Evolutionary conservation across 75 land plant species (phyloP).

Genomic region (Pinus albicaulis): DNA sequence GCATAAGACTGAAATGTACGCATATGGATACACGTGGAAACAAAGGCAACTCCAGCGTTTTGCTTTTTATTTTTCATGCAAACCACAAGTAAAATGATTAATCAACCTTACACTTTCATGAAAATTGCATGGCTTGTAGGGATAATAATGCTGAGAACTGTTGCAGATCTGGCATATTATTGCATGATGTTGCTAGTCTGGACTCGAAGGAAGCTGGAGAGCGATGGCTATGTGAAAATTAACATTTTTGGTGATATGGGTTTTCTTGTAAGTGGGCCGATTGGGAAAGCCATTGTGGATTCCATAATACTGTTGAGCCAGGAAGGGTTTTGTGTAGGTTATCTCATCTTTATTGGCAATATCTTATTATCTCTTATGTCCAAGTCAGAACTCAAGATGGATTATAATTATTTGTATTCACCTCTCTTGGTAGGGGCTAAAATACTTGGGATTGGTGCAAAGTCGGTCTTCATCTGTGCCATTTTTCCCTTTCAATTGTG

Average conservation of each 20-base stretch:
- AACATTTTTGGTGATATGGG: slow-evolving; percentile 86
- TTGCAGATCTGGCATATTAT: slow-evolving; percentile 61
- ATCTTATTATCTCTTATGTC: slow-evolving; percentile 48
- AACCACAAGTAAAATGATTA: too few relatives aligned
- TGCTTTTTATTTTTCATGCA: too few relatives aligned
- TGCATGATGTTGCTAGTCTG: slow-evolving; percentile 87
- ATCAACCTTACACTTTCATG: slow-evolving; percentile 91
- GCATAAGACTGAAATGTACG: too few relatives aligned
- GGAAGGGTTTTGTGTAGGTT: slow-evolving; percentile 74
- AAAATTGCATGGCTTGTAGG: slow-evolving; percentile 75
- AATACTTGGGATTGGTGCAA: slow-evolving; percentile 31
- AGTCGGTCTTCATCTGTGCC: too few relatives aligned
- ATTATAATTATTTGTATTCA: neutral
- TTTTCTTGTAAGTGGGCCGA: slow-evolving; percentile 45
- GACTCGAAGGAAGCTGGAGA: slow-evolving; percentile 53
- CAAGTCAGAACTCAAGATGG: neutral
- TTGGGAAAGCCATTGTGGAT: slow-evolving; percentile 70
- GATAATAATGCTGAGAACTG: slow-evolving; percentile 30
- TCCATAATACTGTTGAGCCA: slow-evolving; percentile 72
- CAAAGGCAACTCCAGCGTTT: too few relatives aligned
- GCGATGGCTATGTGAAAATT: too few relatives aligned
- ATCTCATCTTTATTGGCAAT: slow-evolving; percentile 78
- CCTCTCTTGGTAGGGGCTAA: neutral
- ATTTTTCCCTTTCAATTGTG: too few relatives aligned
- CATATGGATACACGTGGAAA: too few relatives aligned